Base-by-base conservation (phyloP, 2,329 filamentous ascomycete species). In the Uncinocarpus reesii region DNA sequence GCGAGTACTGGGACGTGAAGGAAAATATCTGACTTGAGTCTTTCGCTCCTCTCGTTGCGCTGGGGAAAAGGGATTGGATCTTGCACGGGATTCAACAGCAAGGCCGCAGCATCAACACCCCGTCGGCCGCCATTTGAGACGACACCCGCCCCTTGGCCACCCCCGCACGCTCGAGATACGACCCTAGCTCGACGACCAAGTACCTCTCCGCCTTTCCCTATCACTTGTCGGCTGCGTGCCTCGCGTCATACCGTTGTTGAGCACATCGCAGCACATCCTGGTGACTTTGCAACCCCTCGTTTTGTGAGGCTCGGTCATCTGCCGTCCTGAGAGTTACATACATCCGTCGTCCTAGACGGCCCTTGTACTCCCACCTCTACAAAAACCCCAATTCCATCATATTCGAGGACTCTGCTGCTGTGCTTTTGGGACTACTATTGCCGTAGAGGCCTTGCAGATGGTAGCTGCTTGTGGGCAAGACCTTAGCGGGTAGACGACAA, bases 111-210 rank as follows among this genome's bases (percentile, higher is more conserved):
- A n/a, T n/a, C n/a, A n/a, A n/a, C n/a, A n/a, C n/a, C n/a, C n/a
- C n/a, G n/a, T n/a, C n/a, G n/a, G n/a, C n/a, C n/a, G n/a, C n/a
- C n/a, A n/a, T n/a, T n/a, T n/a, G n/a, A n/a, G n/a, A n/a, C n/a
- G n/a, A n/a, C n/a, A n/a, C n/a, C n/a, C 38, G 15, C 32, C n/a
- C 44, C 46, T 48, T 41, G 46, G 46, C 46, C 38, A 41, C 38
- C 46, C 46, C 46, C 46, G 46, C 46, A 48, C 36, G 36, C 44
- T 23, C 24, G 21, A 23, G 42, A 35, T 35, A 44, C 42, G 10
- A 44, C 31, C 42, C 42, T 44, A 20, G 42, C 31, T 16, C 11
- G 35, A 36, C 18, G 40, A 26, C 13, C 37, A 28, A 28, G 38
- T 29, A 42, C 13, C 38, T 42, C 23, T 16, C n/a, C 26, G 40